These are phyloP conservation scores for Colletotrichum plurivorum DNA, from an alignment of 2,329 filamentous ascomycete species.

Conservation along the genomic window DNA sequence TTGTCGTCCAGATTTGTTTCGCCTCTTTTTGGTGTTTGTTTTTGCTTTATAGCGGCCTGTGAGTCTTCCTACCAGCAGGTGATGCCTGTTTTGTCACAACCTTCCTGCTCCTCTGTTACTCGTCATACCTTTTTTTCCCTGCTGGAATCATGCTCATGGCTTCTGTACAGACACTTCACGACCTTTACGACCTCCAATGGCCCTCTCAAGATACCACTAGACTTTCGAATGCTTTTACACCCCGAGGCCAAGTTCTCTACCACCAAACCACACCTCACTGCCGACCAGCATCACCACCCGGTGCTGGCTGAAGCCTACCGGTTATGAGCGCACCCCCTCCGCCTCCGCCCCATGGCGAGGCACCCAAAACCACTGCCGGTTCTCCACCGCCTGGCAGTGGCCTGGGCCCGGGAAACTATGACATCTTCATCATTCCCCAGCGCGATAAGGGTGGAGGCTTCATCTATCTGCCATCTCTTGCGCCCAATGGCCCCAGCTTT, in stretches of 20 bases:
- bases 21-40: constrained; percentile 41
- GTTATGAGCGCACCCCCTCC: constrained; percentile 77
- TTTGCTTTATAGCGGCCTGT: constrained; percentile 36
- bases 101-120: neutral
- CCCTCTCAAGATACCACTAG: constrained; percentile 54
- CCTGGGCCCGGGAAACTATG: constrained; percentile 90
- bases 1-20: constrained; percentile 22
- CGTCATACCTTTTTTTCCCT: neutral
- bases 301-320: constrained; percentile 42
- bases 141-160: constrained; percentile 26
- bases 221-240: constrained; percentile 40
- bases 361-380: constrained; percentile 75
- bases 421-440: constrained; percentile 96
- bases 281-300: constrained; percentile 28
- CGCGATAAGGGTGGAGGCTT: constrained; percentile 92
- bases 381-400: constrained; percentile 65
- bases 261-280: constrained; percentile 3
- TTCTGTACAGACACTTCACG: constrained; percentile 43
- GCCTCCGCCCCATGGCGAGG: constrained; percentile 87
- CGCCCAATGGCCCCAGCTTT: constrained; percentile 91
- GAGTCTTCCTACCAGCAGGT: constrained; percentile 16
- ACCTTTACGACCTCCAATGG: constrained; percentile 51
- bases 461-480: constrained; percentile 91
- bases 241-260: constrained; percentile 11
- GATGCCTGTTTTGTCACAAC: neutral